Percentiles rank a stretch among this genome's conserved stretches.
Evolutionary conservation across 2,329 filamentous ascomycete genomes (phyloP).

Genomic region (Byssothecium circinans): DNA sequence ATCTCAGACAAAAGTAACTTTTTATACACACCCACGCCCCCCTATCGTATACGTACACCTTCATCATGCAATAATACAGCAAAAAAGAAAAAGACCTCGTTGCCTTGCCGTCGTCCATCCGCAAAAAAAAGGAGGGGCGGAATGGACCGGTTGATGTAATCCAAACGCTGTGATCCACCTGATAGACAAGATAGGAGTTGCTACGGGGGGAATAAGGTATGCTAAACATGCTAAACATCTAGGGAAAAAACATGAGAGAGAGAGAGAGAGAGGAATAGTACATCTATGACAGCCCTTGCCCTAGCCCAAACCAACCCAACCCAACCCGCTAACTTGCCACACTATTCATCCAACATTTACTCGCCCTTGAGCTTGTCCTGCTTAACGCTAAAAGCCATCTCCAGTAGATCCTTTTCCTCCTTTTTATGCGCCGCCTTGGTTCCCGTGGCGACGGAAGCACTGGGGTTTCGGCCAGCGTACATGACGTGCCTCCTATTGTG

Average conservation of each 20-base stretch:
- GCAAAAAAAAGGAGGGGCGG: no score
- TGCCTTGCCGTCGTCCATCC: constrained; percentile 3
- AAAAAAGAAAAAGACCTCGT: constrained; percentile 14
- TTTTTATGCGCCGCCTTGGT: constrained; percentile 84
- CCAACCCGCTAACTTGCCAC: background rate
- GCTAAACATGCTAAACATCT: constrained; percentile 6
- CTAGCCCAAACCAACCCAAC: no score
- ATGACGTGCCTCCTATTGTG: constrained; percentile 95
- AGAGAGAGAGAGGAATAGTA: constrained; percentile 9
- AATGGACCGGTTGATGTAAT: no score
- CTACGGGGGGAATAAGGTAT: constrained; percentile 9
- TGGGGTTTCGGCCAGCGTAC: constrained; percentile 93
- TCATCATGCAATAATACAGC: constrained; percentile 30
- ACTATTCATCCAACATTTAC: constrained; percentile 38
- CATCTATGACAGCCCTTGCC: constrained; percentile 2
- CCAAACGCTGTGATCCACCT: background rate
- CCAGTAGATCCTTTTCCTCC: constrained; percentile 85
- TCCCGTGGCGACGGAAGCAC: constrained; percentile 90
- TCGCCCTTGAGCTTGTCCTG: constrained; percentile 69
- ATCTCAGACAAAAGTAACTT: no score
- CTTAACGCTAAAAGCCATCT: constrained; percentile 63
- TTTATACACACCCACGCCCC: constrained; percentile 37
- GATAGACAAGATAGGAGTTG: background rate
- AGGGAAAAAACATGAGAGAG: no score
- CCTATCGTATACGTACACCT: constrained; percentile 32